These are phyloP conservation scores for Microthlaspi erraticum DNA, from an alignment of 345 rosid genomes.

Conservation along the genomic window DNA sequence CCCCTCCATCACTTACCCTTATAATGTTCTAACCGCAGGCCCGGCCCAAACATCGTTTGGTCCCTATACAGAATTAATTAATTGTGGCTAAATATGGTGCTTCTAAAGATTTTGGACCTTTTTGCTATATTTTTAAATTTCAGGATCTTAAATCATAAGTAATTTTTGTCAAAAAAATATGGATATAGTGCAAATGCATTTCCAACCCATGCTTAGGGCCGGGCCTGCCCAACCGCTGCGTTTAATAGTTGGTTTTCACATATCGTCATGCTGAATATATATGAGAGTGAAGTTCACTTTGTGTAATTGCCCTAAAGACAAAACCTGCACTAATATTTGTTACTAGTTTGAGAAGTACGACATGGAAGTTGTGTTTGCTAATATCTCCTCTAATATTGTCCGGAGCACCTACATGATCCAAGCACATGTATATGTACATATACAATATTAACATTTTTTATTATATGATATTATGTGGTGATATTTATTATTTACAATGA, in stretches of 20 bases:
- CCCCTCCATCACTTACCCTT: too few relatives aligned
- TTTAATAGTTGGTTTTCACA: conserved; percentile 67
- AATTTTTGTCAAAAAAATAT: too few relatives aligned
- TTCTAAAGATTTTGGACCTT: too few relatives aligned
- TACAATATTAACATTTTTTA: background rate
- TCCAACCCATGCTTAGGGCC: too few relatives aligned
- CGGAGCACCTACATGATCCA: conserved; percentile 62
- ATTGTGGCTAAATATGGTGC: too few relatives aligned
- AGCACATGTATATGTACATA: conserved; percentile 55
- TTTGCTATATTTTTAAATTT: too few relatives aligned
- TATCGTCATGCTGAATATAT: conserved; percentile 63
- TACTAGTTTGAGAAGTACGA: conserved; percentile 63
- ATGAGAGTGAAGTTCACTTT: conserved; percentile 64
- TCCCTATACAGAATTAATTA: too few relatives aligned
- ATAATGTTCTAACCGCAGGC: too few relatives aligned
- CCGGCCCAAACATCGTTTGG: too few relatives aligned
- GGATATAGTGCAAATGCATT: too few relatives aligned
- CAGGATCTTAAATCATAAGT: too few relatives aligned
- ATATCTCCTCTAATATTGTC: conserved; percentile 50
- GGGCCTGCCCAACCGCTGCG: conserved; percentile 33
- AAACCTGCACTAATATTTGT: conserved; percentile 54
- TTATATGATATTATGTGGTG: conserved; percentile 7
- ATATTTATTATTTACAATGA: background rate
- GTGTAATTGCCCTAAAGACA: conserved; percentile 53
- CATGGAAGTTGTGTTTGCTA: conserved; percentile 60